A percentile compares a stretch with the other conserved stretches of the same genome.
Conservation (phyloP, 441 rosid species). For the Aleurites moluccanus region DNA sequence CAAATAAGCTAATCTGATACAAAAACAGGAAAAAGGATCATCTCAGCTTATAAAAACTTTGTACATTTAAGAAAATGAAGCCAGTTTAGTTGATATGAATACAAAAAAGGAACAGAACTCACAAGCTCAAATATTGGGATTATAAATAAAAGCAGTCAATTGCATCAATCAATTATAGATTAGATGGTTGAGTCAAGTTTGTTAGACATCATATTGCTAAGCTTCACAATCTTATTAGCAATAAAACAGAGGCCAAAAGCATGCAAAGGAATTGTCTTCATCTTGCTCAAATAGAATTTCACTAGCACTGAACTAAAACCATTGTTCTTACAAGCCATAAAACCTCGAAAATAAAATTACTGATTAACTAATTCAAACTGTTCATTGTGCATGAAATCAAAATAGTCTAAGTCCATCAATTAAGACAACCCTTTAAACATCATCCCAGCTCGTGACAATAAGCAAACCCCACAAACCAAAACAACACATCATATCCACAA, state of each 20-base stretch:
- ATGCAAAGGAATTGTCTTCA: too few species aligned
- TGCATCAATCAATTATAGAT: neutral
- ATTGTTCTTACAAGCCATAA: neutral
- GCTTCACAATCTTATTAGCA: too few species aligned
- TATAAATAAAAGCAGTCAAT: neutral
- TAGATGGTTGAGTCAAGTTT: neutral
- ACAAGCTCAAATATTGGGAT: neutral
- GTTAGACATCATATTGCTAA: neutral
- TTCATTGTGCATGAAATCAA: too few species aligned
- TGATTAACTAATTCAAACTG: neutral
- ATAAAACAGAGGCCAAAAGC: too few species aligned
- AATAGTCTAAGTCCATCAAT: too few species aligned
- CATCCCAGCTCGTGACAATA: too few species aligned
- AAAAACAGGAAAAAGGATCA: neutral
- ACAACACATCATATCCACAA: neutral
- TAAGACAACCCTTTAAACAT: too few species aligned
- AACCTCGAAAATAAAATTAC: neutral
- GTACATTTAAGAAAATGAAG: neutral
- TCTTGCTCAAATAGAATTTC: too few species aligned
- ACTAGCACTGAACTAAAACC: neutral
- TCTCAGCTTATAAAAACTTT: neutral
- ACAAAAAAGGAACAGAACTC: conserved; percentile 1
- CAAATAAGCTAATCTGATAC: neutral
- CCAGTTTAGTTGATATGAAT: neutral
- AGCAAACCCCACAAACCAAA: neutral